Evolutionary conservation across 1,284 basidiomycete genomes (phyloP).

Genomic region (Moesziomyces parantarcticus): DNA sequence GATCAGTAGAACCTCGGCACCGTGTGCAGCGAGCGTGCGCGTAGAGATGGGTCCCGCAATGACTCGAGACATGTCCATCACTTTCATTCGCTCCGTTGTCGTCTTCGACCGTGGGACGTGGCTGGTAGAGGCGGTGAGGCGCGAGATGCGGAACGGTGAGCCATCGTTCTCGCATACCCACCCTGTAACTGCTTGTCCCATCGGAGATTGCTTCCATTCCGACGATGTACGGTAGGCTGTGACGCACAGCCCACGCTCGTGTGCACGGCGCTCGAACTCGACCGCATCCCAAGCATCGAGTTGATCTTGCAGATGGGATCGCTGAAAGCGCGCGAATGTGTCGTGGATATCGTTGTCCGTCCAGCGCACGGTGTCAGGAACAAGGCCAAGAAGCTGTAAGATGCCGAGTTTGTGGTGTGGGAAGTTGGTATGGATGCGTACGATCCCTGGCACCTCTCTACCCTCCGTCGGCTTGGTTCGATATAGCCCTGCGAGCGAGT

Average conservation of each 20-base stretch:
- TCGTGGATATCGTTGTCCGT: slow-evolving; percentile 7
- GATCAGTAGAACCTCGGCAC: slow-evolving; percentile 75
- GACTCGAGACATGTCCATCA: slow-evolving; percentile 38
- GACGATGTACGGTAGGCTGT: slow-evolving; percentile 20
- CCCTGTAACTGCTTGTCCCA: slow-evolving; percentile 13
- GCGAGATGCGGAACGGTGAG: slow-evolving; percentile 16
- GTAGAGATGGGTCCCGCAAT: slow-evolving; percentile 22
- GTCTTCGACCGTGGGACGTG: not conserved
- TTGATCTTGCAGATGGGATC: slow-evolving; percentile 5
- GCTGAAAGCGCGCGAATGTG: slow-evolving; percentile 1
- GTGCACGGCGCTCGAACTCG: slow-evolving; percentile 27
- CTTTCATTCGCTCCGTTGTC: not conserved
- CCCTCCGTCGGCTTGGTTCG: not conserved
- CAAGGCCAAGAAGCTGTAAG: slow-evolving; percentile 21
- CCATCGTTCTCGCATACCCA: slow-evolving; percentile 20
- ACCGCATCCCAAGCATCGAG: slow-evolving; percentile 23
- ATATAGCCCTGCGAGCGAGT: slow-evolving; percentile 26
- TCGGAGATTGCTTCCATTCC: slow-evolving; percentile 20
- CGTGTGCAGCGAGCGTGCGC: slow-evolving; percentile 70
- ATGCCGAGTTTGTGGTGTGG: slow-evolving; percentile 43
- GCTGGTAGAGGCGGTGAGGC: not conserved
- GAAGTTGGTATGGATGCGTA: slow-evolving; percentile 40
- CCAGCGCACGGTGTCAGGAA: not conserved
- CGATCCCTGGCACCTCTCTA: slow-evolving; percentile 2
- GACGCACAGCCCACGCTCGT: slow-evolving; percentile 24